Conservation (phyloP, 495 filamentous ascomycete genomes). For the Penicillium subrubescens region DNA sequence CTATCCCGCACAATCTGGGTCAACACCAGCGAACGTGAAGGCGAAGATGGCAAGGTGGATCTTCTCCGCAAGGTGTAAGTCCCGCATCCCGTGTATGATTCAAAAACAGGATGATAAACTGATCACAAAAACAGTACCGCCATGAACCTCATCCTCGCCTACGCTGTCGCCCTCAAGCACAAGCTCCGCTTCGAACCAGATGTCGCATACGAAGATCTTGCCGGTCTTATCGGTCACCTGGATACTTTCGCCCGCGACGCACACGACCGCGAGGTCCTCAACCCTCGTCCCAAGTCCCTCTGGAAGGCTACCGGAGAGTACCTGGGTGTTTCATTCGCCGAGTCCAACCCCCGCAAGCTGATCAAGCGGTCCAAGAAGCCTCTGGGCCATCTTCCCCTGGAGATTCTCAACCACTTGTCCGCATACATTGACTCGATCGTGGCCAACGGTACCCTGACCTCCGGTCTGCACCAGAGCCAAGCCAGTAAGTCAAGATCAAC, state of each 20-base stretch:
- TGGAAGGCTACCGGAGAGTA: conserved; percentile 70
- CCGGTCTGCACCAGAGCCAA: conserved; percentile 49
- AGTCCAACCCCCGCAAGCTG: conserved; percentile 71
- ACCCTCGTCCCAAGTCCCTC: conserved; percentile 45
- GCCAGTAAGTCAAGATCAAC: conserved; percentile 35
- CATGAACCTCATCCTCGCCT: conserved; percentile 81
- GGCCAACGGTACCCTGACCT: conserved; percentile 56
- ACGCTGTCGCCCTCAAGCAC: conserved; percentile 76
- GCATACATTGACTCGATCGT: conserved; percentile 63
- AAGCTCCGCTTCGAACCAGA: conserved; percentile 88
- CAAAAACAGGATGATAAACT: conserved; percentile 8
- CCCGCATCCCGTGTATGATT: not conserved
- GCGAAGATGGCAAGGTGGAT: conserved; percentile 63
- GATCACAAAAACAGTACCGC: conserved; percentile 53
- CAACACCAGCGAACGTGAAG: conserved; percentile 67
- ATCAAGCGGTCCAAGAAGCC: conserved; percentile 65
- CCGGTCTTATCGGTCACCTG: conserved; percentile 44
- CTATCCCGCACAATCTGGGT: conserved; percentile 81
- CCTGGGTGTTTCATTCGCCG: conserved; percentile 68
- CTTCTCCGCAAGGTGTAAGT: conserved; percentile 67
- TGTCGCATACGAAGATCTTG: conserved; percentile 68
- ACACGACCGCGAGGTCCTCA: conserved; percentile 49
- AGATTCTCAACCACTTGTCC: conserved; percentile 73
- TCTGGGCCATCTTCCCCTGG: conserved; percentile 75
- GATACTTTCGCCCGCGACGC: conserved; percentile 68